Base-by-base conservation (phyloP, 2,329 filamentous ascomycete species). In the Immersiporthe knoxdaviesiana region DNA sequence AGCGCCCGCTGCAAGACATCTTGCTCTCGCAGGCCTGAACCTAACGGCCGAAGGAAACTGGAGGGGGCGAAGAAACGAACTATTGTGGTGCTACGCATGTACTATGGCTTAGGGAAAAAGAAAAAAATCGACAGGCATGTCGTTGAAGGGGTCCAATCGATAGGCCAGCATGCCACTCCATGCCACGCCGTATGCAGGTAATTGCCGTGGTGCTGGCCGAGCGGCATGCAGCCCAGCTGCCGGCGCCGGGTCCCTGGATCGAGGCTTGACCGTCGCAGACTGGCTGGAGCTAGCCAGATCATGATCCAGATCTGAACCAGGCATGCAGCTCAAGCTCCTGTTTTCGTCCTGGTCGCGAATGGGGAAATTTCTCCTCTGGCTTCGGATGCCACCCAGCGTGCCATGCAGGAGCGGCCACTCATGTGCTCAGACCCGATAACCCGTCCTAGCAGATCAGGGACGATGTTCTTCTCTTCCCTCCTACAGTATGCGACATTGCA, bases 181-280 rank as follows among this genome's bases (percentile, higher is more conserved):
- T 44, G 27, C 39, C 27, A n/a, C 24, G 61, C 64, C 56, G 56
- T 62, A 71, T 71, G 69, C 69, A 69, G 67, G 67, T 71, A 37
- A 71, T 63, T 67, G 64, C 64, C 67, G 64, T 63, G 64, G 44
- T 41, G 50, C 60, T 59, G 66, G 58, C 56, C 64, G 30, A n/a
- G 58, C 68, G 62, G 44, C n/a, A 70, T 68, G 68, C 68, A 67
- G 65, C 65, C 68, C 67, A 63, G 65, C 67, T 65, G 68, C 67
- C 67, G 63, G 50, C 50, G 39, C 64, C 50, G 24, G 59, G 56
- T 67, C 69, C 69, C 63, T 68, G 69, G 50, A 60, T 61, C 59
- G 65, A 65, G 50, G 27, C 61, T 32, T 18, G 61, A 16, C 32
- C 50, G 56, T 65, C 32, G n/a, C 27, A 64, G 35, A 67, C 65